Evolutionary conservation across 495 filamentous ascomycete genomes (phyloP).

Genomic region (Penicillium alfredii): DNA sequence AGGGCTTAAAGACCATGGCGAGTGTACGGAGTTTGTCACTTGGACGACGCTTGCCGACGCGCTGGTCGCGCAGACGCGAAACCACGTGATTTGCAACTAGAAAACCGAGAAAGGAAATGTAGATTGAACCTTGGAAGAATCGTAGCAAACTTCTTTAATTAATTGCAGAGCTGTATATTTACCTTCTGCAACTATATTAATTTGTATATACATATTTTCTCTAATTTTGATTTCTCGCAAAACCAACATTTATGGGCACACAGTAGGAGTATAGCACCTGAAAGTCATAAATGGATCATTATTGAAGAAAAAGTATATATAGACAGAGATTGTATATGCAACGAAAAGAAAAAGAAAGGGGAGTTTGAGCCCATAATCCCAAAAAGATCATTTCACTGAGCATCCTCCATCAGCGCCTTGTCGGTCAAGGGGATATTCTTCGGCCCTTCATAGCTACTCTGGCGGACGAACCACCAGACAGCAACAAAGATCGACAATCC

Average conservation of each 20-base stretch:
- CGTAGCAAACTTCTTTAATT: not conserved
- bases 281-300: constrained; percentile 10
- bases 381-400: too few species aligned
- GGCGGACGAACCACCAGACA: constrained; percentile 37
- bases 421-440: constrained; percentile 35
- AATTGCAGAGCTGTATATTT: constrained; percentile 8
- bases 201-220: too few species aligned
- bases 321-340: constrained; percentile 13
- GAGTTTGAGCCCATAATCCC: too few species aligned
- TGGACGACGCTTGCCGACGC: too few species aligned
- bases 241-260: too few species aligned
- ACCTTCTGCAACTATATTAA: too few species aligned
- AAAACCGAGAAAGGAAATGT: too few species aligned
- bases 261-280: constrained; percentile 7
- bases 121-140: too few species aligned
- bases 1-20: constrained; percentile 45
- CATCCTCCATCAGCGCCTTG: constrained; percentile 25
- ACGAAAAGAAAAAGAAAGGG: constrained; percentile 4
- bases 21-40: constrained; percentile 4
- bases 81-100: constrained; percentile 22
- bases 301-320: constrained; percentile 7
- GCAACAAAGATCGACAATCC: constrained; percentile 48
- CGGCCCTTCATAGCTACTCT: constrained; percentile 31
- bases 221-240: too few species aligned
- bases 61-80: too few species aligned